Evolutionary conservation across 208 protist genomes (phyloP).

Genomic region (Porcisia hertigi): DNA sequence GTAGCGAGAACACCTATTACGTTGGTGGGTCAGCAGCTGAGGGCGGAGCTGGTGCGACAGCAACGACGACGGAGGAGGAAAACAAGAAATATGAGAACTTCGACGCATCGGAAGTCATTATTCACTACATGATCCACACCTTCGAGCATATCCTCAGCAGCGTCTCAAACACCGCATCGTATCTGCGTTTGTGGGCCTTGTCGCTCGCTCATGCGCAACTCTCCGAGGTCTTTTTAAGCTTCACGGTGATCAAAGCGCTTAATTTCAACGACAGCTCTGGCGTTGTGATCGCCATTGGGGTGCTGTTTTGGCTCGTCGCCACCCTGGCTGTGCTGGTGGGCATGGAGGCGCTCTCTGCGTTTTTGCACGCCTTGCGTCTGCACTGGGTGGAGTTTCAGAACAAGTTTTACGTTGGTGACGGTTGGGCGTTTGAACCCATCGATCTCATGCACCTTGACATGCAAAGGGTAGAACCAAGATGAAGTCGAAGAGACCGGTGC

Average conservation of each 20-base stretch:
- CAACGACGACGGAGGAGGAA: constrained; percentile 20
- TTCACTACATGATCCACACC: constrained; percentile 99
- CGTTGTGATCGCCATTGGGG: constrained; percentile 85
- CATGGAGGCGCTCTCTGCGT: constrained; percentile 99
- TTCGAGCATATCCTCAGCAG: constrained; percentile 99
- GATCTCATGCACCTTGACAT: constrained; percentile 26
- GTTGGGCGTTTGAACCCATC: constrained; percentile 65
- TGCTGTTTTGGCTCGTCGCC: constrained; percentile 90
- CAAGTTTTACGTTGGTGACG: constrained; percentile 97
- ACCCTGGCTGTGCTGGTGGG: constrained; percentile 97
- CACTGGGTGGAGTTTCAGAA: constrained; percentile 98
- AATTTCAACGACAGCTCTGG: constrained; percentile 47
- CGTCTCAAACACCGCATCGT: constrained; percentile 99
- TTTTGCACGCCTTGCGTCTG: constrained; percentile 98
- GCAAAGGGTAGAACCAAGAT: neutral
- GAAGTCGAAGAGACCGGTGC: neutral
- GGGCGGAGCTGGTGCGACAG: neutral
- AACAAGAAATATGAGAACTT: constrained; percentile 60
- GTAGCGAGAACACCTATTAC: constrained; percentile 10
- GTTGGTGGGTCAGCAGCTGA: constrained; percentile 4
- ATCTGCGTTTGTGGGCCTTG: constrained; percentile 99
- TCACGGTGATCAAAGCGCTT: constrained; percentile 63
- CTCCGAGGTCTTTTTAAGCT: constrained; percentile 92
- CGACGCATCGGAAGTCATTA: constrained; percentile 94
- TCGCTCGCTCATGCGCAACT: constrained; percentile 99